phyloP scores from a whole-genome alignment of 164 flowering plant species.

The Liriodendron chinense region DNA sequence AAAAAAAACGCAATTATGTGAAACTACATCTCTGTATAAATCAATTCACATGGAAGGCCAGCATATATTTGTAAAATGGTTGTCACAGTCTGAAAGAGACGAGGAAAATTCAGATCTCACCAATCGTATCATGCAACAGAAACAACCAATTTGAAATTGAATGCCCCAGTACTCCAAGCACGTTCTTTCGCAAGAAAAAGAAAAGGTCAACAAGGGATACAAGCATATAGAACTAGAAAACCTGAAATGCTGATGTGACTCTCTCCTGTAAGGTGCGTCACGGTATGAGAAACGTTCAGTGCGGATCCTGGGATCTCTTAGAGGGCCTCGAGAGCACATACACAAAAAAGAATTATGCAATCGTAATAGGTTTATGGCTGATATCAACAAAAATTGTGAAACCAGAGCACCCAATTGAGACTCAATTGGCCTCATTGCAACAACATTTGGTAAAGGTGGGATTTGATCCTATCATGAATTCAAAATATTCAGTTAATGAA shows the following conservation, averaged over 20 bases:
- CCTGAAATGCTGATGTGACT: constrained; percentile 49
- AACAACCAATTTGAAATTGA: background rate
- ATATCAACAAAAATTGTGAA: constrained; percentile 83
- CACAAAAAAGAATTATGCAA: too few relatives aligned
- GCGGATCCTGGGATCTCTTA: constrained; percentile 45
- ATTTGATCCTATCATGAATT: constrained; percentile 72
- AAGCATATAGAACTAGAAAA: constrained; percentile 26
- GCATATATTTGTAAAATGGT: background rate
- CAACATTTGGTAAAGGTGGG: constrained; percentile 78
- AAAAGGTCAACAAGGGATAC: constrained; percentile 1
- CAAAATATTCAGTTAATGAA: constrained; percentile 7
- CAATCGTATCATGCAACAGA: background rate
- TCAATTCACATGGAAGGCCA: background rate
- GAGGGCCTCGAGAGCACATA: too few relatives aligned
- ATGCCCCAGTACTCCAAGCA: background rate
- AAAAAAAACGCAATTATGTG: background rate
- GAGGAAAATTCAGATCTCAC: background rate
- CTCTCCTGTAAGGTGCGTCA: constrained; percentile 53
- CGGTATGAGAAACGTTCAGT: constrained; percentile 41
- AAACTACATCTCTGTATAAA: background rate
- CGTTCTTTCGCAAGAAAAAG: background rate
- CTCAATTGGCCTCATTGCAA: constrained; percentile 78
- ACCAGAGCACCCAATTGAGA: constrained; percentile 74
- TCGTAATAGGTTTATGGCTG: constrained; percentile 79
- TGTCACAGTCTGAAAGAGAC: background rate